A percentile compares a stretch with the other conserved stretches of the same genome.
These are phyloP conservation scores for Dictyostelium intermedium DNA, from an alignment of 78 protist genomes.

Conservation along the genomic window DNA sequence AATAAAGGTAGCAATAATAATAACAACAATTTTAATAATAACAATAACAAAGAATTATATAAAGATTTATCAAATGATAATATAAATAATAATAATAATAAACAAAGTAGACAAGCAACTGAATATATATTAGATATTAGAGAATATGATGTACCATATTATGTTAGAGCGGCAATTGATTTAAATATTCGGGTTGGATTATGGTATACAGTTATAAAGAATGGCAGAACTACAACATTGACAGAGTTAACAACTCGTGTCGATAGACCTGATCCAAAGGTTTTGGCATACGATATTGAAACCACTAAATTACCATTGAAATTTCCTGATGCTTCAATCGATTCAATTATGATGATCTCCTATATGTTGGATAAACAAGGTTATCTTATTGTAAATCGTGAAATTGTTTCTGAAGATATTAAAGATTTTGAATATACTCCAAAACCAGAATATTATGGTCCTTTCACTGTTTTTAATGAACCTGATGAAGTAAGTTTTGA, in stretches of 20 bases:
- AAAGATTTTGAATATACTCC: conserved; percentile 98
- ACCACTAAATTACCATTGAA: conserved; percentile 96
- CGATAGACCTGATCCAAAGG: conserved; percentile 91
- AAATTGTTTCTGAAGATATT: conserved; percentile 95
- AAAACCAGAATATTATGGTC: conserved; percentile 95
- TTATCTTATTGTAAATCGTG: conserved; percentile 96
- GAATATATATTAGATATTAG: conserved; percentile 86
- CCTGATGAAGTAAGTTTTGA: conserved; percentile 71
- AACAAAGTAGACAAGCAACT: not conserved
- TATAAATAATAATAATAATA: not conserved
- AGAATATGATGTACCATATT: conserved; percentile 98
- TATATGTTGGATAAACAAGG: conserved; percentile 97
- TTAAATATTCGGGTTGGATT: conserved; percentile 68
- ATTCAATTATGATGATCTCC: conserved; percentile 98
- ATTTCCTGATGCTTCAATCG: conserved; percentile 95
- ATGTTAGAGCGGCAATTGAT: conserved; percentile 96
- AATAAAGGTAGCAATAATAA: not conserved
- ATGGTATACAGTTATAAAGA: conserved; percentile 83
- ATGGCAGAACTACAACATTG: not conserved
- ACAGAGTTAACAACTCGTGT: not conserved
- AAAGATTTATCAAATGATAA: not conserved
- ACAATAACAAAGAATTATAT: not conserved
- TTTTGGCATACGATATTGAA: conserved; percentile 99
- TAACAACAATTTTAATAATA: not conserved
- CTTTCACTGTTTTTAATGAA: conserved; percentile 93